A percentile compares a stretch with the other conserved stretches of the same genome.
Conservation (phyloP, 257 asterid species). For the Catharanthus roseus region DNA sequence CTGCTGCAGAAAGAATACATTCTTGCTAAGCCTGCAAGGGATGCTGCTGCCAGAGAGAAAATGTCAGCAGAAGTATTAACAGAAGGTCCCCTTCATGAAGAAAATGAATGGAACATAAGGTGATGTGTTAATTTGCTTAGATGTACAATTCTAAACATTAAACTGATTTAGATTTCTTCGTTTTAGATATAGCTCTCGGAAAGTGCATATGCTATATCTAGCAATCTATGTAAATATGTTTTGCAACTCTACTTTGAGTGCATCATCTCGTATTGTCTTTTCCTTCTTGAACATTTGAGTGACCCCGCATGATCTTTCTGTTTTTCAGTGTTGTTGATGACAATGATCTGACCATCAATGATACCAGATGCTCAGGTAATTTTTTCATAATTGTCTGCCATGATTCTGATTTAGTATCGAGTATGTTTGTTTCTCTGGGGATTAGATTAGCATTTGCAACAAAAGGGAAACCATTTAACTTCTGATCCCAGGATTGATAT, state of each 20-base stretch:
- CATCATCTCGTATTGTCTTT: background rate
- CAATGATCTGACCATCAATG: conserved; percentile 36
- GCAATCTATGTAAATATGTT: background rate
- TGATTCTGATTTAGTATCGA: background rate
- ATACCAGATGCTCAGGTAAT: conserved; percentile 49
- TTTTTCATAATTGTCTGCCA: conserved; percentile 4
- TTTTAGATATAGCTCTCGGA: background rate
- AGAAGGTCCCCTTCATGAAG: conserved; percentile 63
- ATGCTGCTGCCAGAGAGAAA: conserved; percentile 82
- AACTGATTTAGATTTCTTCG: background rate
- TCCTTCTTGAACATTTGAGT: background rate
- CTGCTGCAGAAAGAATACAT: conserved; percentile 62
- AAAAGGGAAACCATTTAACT: background rate
- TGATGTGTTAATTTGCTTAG: conserved; percentile 8
- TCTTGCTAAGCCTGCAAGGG: conserved; percentile 79
- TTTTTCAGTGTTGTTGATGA: conserved; percentile 78
- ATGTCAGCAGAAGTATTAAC: conserved; percentile 46
- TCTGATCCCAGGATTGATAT: background rate
- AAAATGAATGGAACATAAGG: conserved; percentile 98
- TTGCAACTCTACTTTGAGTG: background rate
- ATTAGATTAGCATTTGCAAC: background rate
- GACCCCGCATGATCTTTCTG: conserved; percentile 21
- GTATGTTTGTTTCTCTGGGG: background rate
- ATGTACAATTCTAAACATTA: background rate
- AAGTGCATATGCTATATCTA: background rate